Evolutionary conservation across 2,329 filamentous ascomycete genomes (phyloP), one percentile per base, ranked within the genome.

Genomic region (Alternaria solani): DNA sequence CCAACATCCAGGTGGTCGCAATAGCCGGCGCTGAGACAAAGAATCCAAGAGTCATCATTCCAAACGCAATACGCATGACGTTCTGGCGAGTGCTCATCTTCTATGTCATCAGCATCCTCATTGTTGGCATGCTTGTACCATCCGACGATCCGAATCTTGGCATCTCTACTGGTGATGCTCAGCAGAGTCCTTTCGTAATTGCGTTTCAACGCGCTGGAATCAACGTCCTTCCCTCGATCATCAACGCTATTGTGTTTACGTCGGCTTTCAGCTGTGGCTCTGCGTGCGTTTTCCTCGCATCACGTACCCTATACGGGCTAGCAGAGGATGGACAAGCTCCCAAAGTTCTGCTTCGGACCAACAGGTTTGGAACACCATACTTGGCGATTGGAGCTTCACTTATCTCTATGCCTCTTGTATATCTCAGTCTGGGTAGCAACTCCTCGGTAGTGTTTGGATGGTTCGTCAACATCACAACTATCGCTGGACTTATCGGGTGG

Each of bases 211-310:
- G 86, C 25, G 90, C 90, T 2, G 89, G 89, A 0, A 88, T 93
- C 57, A 83, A 81, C 14, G 88, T 84, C 5, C 84, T 93, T 5
- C 88, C 90, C 0, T 88, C 86, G 1, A 84, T 93, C 44, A 88
- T 94, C 75, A 94, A 94, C 73, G 90, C 89, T 30, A 82, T 93
- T 9, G 88, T 93, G 63, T 84, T 93, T 59, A 91, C 88, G 0
- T 90, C 88, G 0, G 89, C 88, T 0, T 89, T 51, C 3, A 38
- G 47, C 20, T 51, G 47, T 18, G 47, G 47, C 12, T 51, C 47
- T 30, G 49, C 49, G 18, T 51, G 49, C 36, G 47, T 51, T 34
- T 26, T 55, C 43, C 43, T 55, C 23, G 43, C 53, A 41, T 63
- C 59, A 18, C 63, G 69, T 6, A 56, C 61, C 2, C 49, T 71